Evolutionary conservation across 2,329 filamentous ascomycete genomes (phyloP), one percentile per base, ranked within the genome.

Genomic region (Penicillium sclerotiorum): DNA sequence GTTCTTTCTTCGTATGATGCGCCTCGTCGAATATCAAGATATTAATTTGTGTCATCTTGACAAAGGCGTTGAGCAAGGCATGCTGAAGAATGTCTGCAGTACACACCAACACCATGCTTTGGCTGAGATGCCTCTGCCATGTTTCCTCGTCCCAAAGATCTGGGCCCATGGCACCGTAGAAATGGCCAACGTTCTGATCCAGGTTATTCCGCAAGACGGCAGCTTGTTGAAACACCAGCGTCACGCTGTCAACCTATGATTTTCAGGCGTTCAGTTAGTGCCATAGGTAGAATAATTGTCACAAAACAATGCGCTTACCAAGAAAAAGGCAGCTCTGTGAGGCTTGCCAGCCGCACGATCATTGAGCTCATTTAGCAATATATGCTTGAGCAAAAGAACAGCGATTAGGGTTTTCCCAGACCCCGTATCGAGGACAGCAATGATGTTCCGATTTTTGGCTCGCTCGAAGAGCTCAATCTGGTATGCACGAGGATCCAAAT

Each of bases 381-480:
- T 80, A 67, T 95, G 83, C 32, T 86, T 84, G 20, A 97, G 79
- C 5, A 99, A 78, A 2, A 97, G 79, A 1, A 90, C 91, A 0
- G 94, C 92, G 60, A 99, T 96, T n/a, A 96, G 77, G 0, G 94
- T 99, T 73, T 99, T 99, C 2, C 94, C 94, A 3, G 90, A 91
- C 11, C 94, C 88, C n/a, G 93, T 96, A 63, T 95, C 91, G 1
- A 97, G 80, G 1, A 99, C 94, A 1, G 94, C 92, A 59, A 99
- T 95, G 7, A 87, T 88, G 65, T 99, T 99, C 59, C 86, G 82
- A 44, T 81, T 66, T 65, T 94, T 96, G 4, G 94, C 93, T 56
- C 83, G 83, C 68, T 96, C 90, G 63, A 94, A 97, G 0, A 99
- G 80, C 66, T 97, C 93, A 11, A 89, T 76, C 68, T 99, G 94